These are phyloP conservation scores for Pugionium dolabratum DNA, from an alignment of 345 rosid genomes.

Conservation along the genomic window DNA sequence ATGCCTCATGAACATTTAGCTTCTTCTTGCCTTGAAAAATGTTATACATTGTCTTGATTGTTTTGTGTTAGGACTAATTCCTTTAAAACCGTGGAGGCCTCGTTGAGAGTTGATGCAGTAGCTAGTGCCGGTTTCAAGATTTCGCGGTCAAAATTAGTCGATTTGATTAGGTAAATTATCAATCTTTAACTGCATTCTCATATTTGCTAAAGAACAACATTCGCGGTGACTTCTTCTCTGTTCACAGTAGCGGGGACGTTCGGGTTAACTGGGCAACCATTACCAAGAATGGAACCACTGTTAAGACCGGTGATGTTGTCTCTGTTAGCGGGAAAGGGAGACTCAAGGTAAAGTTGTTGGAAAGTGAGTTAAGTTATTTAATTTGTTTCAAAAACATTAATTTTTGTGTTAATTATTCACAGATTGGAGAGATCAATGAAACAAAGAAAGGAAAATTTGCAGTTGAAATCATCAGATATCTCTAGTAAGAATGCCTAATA, in stretches of 20 bases:
- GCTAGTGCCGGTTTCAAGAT: constrained; percentile 99
- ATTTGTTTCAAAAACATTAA: constrained; percentile 12
- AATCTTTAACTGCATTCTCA: constrained; percentile 5
- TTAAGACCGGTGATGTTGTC: constrained; percentile 80
- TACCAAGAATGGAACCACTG: constrained; percentile 68
- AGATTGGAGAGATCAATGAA: constrained; percentile 79
- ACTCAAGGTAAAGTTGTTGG: constrained; percentile 53
- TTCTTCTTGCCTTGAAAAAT: neutral
- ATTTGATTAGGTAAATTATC: constrained; percentile 63
- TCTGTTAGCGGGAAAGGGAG: constrained; percentile 93
- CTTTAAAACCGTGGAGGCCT: constrained; percentile 80
- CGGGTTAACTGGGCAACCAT: constrained; percentile 80
- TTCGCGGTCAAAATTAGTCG: constrained; percentile 79
- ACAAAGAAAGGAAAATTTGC: constrained; percentile 80
- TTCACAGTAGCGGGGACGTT: constrained; percentile 65
- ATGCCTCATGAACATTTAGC: neutral
- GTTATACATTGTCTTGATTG: neutral
- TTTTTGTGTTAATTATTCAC: constrained; percentile 13
- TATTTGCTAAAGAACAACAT: neutral
- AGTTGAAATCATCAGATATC: constrained; percentile 71
- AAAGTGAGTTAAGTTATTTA: neutral
- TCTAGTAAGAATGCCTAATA: constrained; percentile 39
- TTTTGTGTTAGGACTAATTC: constrained; percentile 61
- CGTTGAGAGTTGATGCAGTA: constrained; percentile 86
- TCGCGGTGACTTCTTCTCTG: neutral